Percentiles rank a stretch among this genome's conserved stretches.
Evolutionary conservation across 768 basidiomycete species (phyloP).

Genomic region (Mycena amicta): DNA sequence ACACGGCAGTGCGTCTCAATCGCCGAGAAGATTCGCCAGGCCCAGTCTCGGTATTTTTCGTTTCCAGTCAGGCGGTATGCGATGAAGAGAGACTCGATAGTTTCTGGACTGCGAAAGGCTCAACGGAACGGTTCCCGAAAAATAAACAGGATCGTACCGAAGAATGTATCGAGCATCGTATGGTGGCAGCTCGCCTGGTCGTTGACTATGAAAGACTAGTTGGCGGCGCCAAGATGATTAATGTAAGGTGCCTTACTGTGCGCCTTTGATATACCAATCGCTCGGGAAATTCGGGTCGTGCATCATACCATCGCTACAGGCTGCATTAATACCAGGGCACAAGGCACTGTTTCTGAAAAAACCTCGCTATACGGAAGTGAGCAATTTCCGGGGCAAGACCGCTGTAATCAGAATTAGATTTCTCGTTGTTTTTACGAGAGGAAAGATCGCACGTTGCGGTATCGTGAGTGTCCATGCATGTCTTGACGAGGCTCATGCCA

Average conservation of each 20-base stretch:
- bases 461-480: slow-evolving; percentile 85
- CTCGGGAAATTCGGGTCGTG: slow-evolving; percentile 43
- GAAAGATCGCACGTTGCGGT: slow-evolving; percentile 70
- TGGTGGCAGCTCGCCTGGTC: slow-evolving; percentile 45
- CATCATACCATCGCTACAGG: slow-evolving; percentile 51
- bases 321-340: not conserved
- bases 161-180: slow-evolving; percentile 95
- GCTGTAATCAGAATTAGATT: slow-evolving; percentile 36
- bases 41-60: slow-evolving; percentile 74
- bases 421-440: not conserved
- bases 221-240: not conserved
- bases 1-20: slow-evolving; percentile 84
- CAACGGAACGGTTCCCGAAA: not conserved
- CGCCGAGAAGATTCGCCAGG: slow-evolving; percentile 88
- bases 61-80: slow-evolving; percentile 91
- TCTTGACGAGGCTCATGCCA: slow-evolving; percentile 80
- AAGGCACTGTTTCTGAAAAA: not conserved
- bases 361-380: slow-evolving; percentile 66
- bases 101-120: slow-evolving; percentile 70
- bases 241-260: slow-evolving; percentile 43
- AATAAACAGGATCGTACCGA: slow-evolving; percentile 42
- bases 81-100: slow-evolving; percentile 90
- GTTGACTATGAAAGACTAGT: slow-evolving; percentile 18
- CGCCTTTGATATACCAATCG: slow-evolving; percentile 95
- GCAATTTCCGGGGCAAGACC: slow-evolving; percentile 90